A percentile compares a stretch with the other conserved stretches of the same genome.
Evolutionary conservation across 1,284 basidiomycete species (phyloP).

Genomic region (Peniophora sp.): DNA sequence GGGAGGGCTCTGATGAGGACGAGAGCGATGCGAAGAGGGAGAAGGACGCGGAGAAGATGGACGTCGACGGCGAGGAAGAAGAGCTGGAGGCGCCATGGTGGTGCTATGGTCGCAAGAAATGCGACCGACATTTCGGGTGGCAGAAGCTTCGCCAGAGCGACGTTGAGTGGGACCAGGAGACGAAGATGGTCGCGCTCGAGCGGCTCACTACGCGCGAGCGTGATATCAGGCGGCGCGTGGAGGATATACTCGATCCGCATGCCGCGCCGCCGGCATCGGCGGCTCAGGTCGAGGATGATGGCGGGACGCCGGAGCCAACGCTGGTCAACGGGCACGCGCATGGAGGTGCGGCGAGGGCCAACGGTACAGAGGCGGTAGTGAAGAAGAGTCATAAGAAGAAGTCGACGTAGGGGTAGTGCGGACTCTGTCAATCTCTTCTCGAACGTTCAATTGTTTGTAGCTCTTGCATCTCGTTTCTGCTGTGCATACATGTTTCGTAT

Average conservation of each 20-base stretch:
- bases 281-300: not conserved
- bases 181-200: constrained; percentile 52
- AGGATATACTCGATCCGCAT: constrained; percentile 55
- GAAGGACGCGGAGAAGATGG: constrained; percentile 27
- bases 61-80: constrained; percentile 30
- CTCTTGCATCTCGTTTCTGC: too few species aligned
- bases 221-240: constrained; percentile 63
- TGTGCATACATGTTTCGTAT: too few species aligned
- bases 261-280: constrained; percentile 23
- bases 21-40: not conserved
- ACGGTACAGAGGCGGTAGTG: constrained; percentile 30
- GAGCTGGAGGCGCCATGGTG: constrained; percentile 65
- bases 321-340: too few species aligned
- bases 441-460: too few species aligned
- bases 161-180: constrained; percentile 61
- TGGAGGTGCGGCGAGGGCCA: constrained; percentile 32
- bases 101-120: constrained; percentile 66
- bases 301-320: too few species aligned
- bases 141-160: constrained; percentile 68
- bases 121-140: constrained; percentile 77
- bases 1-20: not conserved
- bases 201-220: constrained; percentile 64
- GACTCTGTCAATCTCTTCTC: too few species aligned
- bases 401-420: constrained; percentile 14
- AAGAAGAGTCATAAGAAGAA: constrained; percentile 62